phyloP scores from a whole-genome alignment of 83 land plant genomes.

The Isoetes engelmannii region DNA sequence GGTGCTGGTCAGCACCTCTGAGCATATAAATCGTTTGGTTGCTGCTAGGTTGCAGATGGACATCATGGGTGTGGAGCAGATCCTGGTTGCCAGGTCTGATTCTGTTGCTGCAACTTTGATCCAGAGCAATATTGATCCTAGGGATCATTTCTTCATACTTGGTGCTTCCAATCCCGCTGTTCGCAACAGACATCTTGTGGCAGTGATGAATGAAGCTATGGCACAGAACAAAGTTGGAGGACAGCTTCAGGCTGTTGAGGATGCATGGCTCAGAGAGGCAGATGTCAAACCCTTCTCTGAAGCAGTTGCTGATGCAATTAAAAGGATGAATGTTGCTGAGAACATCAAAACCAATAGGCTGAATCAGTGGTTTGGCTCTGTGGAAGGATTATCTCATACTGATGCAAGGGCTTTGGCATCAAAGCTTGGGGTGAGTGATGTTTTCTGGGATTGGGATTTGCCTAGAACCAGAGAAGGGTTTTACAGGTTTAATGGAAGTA shows the following conservation, averaged over 20 bases:
- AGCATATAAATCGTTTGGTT: constrained; percentile 76
- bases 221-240: constrained; percentile 51
- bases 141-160: constrained; percentile 78
- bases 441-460: constrained; percentile 72
- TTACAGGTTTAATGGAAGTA: constrained; percentile 49
- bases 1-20: constrained; percentile 63
- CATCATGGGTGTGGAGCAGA: constrained; percentile 83
- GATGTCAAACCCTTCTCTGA: constrained; percentile 58
- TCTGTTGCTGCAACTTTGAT: constrained; percentile 74
- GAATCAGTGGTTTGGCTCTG: constrained; percentile 42
- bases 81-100: constrained; percentile 78
- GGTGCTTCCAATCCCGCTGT: constrained; percentile 70
- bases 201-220: constrained; percentile 41
- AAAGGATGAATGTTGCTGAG: constrained; percentile 34
- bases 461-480: constrained; percentile 64
- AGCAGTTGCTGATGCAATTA: constrained; percentile 50
- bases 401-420: constrained; percentile 49
- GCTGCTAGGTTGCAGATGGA: constrained; percentile 83
- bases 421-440: constrained; percentile 38
- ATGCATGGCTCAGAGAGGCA: constrained; percentile 54
- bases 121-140: constrained; percentile 63
- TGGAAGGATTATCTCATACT: constrained; percentile 42
- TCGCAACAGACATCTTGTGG: constrained; percentile 42
- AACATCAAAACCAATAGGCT: constrained; percentile 40
- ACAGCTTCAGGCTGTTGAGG: constrained; percentile 74